These are phyloP conservation scores for Phanerochaete carnosa DNA, from an alignment of 768 basidiomycete genomes.

Conservation along the genomic window DNA sequence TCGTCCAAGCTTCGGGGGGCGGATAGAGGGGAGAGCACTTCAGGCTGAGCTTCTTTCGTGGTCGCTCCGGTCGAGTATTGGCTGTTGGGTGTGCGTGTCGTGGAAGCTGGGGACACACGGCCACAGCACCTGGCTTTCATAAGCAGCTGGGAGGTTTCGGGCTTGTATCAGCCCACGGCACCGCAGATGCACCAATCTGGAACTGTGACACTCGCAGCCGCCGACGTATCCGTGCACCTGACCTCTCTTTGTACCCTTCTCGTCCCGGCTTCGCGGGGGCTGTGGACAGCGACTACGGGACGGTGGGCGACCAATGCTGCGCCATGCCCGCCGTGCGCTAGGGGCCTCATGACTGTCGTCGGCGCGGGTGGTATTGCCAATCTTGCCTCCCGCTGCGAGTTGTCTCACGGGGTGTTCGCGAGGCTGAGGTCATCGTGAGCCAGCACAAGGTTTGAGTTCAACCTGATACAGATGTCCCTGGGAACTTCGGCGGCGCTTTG, in stretches of 20 bases:
- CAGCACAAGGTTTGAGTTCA: neutral
- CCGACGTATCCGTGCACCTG: neutral
- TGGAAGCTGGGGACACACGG: neutral
- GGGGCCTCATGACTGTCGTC: no score
- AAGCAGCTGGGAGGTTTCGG: neutral
- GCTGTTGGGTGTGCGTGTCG: neutral
- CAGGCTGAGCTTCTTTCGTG: no score
- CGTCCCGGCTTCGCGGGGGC: neutral
- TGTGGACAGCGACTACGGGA: no score
- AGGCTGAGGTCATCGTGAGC: neutral
- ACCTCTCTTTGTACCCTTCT: neutral
- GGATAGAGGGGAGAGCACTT: neutral
- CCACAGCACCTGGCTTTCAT: neutral
- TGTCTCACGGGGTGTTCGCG: no score
- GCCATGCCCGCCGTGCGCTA: neutral
- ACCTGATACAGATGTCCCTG: neutral
- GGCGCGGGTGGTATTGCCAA: no score
- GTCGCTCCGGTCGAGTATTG: neutral
- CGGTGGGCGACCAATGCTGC: no score
- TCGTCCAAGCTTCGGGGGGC: neutral
- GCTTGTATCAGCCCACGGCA: neutral
- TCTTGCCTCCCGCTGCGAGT: no score
- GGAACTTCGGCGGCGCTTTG: neutral
- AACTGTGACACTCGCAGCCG: neutral
- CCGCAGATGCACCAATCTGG: neutral